A percentile compares a stretch with the other conserved stretches of the same genome.
Conservation (phyloP, 495 filamentous ascomycete genomes). For the Hypoxylon intermedium region DNA sequence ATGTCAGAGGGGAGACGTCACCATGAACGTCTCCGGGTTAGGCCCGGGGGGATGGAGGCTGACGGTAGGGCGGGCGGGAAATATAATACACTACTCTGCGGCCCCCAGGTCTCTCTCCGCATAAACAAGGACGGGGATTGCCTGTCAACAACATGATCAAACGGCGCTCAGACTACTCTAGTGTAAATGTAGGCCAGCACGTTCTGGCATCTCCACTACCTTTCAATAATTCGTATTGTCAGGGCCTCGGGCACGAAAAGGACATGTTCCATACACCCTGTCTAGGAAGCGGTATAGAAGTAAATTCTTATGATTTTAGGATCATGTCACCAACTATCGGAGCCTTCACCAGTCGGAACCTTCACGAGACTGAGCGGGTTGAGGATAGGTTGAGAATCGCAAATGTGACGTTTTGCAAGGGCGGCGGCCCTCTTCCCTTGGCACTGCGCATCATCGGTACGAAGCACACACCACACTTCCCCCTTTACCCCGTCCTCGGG, state of each 20-base stretch:
- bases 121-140: constrained; percentile 10
- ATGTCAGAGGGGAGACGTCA: no score
- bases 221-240: no score
- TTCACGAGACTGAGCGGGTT: no score
- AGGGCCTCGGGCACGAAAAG: constrained; percentile 15
- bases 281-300: constrained; percentile 10
- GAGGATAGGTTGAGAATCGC: neutral
- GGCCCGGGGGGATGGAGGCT: neutral
- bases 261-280: no score
- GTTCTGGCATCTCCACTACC: constrained; percentile 19
- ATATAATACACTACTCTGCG: constrained; percentile 6
- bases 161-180: constrained; percentile 4
- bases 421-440: neutral
- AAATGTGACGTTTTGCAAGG: constrained; percentile 20
- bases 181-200: constrained; percentile 1
- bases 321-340: constrained; percentile 21
- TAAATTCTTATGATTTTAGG: constrained; percentile 3
- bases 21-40: no score
- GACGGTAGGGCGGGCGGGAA: neutral
- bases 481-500: neutral
- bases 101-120: constrained; percentile 18
- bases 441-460: constrained; percentile 12
- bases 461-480: neutral
- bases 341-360: no score
- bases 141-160: constrained; percentile 9